Base-by-base conservation (phyloP, 129 eudicot species). In the Flaveria ramosissima region DNA sequence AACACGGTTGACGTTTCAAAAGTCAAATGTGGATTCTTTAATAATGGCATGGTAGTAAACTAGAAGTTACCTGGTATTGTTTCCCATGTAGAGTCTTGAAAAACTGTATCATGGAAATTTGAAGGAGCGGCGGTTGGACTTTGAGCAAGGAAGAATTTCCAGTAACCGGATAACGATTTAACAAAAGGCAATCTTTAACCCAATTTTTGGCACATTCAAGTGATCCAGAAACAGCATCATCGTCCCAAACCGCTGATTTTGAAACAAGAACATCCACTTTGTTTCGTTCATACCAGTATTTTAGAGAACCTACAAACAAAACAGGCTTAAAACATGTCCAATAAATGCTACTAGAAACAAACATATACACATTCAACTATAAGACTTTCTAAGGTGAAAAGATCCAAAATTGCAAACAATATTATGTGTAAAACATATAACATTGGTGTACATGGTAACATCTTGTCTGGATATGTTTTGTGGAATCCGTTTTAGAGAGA, bases 181-280 rank as follows among this genome's bases (percentile, higher is more conserved):
- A 91, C 97, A 57, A 80, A 94, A 64, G 96, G 98, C 80, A 94
- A 72, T 78, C 89, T 81, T 94, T 79, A 69, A 91, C 97, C 98
- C 98, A 94, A 71, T 55, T 80, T 65, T 91, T 89, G 55, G 98
- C 98, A 81, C 90, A 94, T 53, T 89, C 93, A 77, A 94, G 82
- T 72, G 98, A 86, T 67, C 70, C 80, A 14, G 89, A 68, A 82
- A 91, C 96, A 84, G 97, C 97, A 81, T 84, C 88, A 77, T 94
- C 96, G 73, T 89, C 94, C 98, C 98, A 94, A 78, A 84, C 86
- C 13, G 97, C 97, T 82, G 89, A 85, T 73, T 75, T 92, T 23
- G 97, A 80, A 68, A 84, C 82, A 64, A 87, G 83, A 43, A 87
- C 19, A 51, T 87, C 86, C 76, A 87, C 97, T 80, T 89, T 87